A percentile compares a stretch with the other conserved stretches of the same genome.
Conservation (phyloP, 139 green algal species). For the Volvox reticuliferus region DNA sequence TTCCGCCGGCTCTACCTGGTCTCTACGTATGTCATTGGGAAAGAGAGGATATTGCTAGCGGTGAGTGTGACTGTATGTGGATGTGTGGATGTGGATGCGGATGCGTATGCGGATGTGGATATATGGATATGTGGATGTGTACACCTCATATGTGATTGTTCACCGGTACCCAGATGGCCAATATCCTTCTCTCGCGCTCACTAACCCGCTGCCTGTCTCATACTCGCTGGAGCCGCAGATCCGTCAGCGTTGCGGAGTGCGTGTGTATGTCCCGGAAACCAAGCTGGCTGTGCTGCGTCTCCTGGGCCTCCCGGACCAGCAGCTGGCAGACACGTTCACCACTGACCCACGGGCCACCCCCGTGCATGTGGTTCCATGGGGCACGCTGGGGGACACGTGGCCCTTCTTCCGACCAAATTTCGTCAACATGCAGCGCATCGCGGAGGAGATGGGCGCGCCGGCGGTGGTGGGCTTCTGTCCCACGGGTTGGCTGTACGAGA, state of each 20-base stretch:
- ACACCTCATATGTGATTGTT: background rate
- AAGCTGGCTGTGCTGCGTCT: constrained; percentile 76
- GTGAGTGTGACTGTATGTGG: constrained; percentile 42
- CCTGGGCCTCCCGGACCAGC: constrained; percentile 57
- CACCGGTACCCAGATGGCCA: too few species aligned
- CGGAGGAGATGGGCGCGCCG: constrained; percentile 47
- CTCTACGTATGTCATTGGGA: constrained; percentile 86
- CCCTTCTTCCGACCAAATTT: constrained; percentile 96
- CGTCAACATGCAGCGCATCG: constrained; percentile 72
- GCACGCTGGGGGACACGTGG: constrained; percentile 77
- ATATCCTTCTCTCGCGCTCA: too few species aligned
- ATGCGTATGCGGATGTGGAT: background rate
- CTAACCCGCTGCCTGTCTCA: too few species aligned
- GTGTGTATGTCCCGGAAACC: constrained; percentile 66
- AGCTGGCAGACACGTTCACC: constrained; percentile 66
- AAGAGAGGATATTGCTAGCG: constrained; percentile 84
- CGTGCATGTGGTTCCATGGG: constrained; percentile 65
- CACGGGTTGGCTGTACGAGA: constrained; percentile 91
- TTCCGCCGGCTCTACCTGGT: constrained; percentile 73
- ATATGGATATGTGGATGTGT: too few species aligned
- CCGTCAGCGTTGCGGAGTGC: constrained; percentile 58
- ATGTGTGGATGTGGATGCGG: too few species aligned
- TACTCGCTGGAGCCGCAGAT: constrained; percentile 47
- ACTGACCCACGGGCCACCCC: constrained; percentile 53
- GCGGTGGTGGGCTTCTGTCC: constrained; percentile 89